These are phyloP conservation scores for Claviceps pusilla DNA, from an alignment of 2,329 filamentous ascomycete species.

Conservation along the genomic window DNA sequence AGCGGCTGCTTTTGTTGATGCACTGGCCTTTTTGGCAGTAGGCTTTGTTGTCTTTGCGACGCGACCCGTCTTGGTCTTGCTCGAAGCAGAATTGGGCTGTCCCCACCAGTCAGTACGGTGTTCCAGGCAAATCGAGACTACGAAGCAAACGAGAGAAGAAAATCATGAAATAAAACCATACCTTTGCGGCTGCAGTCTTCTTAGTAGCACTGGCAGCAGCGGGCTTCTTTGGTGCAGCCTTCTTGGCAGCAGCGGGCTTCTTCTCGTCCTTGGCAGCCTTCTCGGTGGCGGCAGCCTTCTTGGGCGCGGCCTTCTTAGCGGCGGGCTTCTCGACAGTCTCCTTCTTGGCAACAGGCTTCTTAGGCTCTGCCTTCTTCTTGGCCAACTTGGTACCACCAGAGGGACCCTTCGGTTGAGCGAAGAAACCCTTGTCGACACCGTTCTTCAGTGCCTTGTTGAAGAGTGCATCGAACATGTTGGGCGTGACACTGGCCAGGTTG, in stretches of 20 bases:
- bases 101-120: neutral
- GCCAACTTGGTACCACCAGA: conserved; percentile 87
- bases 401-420: conserved; percentile 79
- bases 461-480: conserved; percentile 51
- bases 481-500: conserved; percentile 25
- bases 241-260: conserved; percentile 20
- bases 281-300: conserved; percentile 23
- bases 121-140: neutral
- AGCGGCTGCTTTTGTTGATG: conserved; percentile 29
- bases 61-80: conserved; percentile 76
- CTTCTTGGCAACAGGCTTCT: conserved; percentile 22
- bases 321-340: conserved; percentile 18
- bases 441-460: conserved; percentile 75
- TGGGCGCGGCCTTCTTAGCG: conserved; percentile 16
- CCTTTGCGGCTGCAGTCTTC: conserved; percentile 9
- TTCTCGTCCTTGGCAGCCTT: conserved; percentile 14
- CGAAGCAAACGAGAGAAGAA: neutral
- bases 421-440: conserved; percentile 75
- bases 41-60: conserved; percentile 53
- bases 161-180: neutral
- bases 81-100: conserved; percentile 39
- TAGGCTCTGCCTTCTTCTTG: conserved; percentile 48
- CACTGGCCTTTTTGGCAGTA: conserved; percentile 31
- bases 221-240: conserved; percentile 10
- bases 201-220: neutral